Conservation (phyloP, 164 flowering plant species). For the Piper longum region DNA sequence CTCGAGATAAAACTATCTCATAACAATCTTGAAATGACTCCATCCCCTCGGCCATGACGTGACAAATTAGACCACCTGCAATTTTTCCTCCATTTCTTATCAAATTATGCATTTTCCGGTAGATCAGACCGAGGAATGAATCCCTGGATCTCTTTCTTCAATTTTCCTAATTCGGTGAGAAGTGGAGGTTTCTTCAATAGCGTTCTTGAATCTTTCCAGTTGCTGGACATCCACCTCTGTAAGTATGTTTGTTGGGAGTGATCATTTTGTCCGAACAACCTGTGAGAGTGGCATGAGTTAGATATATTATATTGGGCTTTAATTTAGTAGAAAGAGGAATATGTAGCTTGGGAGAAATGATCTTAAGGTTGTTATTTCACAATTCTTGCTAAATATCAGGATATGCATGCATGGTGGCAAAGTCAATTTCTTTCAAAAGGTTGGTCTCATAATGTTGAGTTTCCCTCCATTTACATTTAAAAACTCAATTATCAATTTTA, state of each 20-base stretch:
- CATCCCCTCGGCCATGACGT: slow-evolving; percentile 21
- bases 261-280: slow-evolving; percentile 16
- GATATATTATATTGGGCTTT: neutral
- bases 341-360: too few species aligned
- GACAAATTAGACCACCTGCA: slow-evolving; percentile 17
- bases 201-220: slow-evolving; percentile 16
- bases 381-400: slow-evolving; percentile 16
- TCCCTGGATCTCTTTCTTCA: slow-evolving; percentile 8
- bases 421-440: slow-evolving; percentile 18
- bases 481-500: too few species aligned
- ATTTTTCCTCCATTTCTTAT: slow-evolving; percentile 8
- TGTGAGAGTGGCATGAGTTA: neutral
- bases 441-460: too few species aligned
- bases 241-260: slow-evolving; percentile 12
- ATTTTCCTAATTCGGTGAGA: slow-evolving; percentile 12
- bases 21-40: slow-evolving; percentile 18
- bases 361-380: too few species aligned
- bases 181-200: slow-evolving; percentile 20
- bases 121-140: slow-evolving; percentile 7
- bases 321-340: too few species aligned
- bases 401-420: slow-evolving; percentile 22
- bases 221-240: slow-evolving; percentile 19
- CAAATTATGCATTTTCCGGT: slow-evolving; percentile 13
- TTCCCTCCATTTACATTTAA: too few species aligned
- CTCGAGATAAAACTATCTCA: slow-evolving; percentile 17